Evolutionary conservation across 2,329 filamentous ascomycete species (phyloP).

Genomic region (Neofusicoccum laricinum): DNA sequence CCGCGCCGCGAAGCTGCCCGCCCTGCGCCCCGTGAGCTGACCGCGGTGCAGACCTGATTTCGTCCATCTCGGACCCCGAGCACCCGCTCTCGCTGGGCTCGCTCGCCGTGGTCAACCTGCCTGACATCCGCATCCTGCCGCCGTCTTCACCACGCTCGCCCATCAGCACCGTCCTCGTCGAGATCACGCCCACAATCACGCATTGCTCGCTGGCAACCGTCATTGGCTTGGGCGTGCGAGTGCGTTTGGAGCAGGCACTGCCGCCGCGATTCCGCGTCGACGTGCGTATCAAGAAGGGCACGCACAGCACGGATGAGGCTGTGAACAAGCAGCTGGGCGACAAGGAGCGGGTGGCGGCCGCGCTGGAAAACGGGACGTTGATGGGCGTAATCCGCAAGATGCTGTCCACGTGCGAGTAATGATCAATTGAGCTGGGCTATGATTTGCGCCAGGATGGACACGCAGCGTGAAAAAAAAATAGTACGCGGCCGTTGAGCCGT

Average conservation of each 20-base stretch:
- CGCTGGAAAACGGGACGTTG: slow-evolving; percentile 87
- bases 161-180: slow-evolving; percentile 75
- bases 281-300: slow-evolving; percentile 90
- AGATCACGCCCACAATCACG: slow-evolving; percentile 93
- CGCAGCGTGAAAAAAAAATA: not conserved
- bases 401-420: slow-evolving; percentile 75
- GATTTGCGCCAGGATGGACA: slow-evolving; percentile 3
- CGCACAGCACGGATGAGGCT: slow-evolving; percentile 91
- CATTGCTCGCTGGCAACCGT: slow-evolving; percentile 96
- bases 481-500: not conserved
- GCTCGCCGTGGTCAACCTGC: slow-evolving; percentile 91
- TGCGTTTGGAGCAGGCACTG: slow-evolving; percentile 84
- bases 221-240: slow-evolving; percentile 88
- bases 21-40: not conserved
- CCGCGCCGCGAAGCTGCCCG: not conserved
- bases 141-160: slow-evolving; percentile 60
- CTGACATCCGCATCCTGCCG: slow-evolving; percentile 78
- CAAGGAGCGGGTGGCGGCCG: slow-evolving; percentile 93
- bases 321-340: slow-evolving; percentile 96
- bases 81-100: slow-evolving; percentile 92
- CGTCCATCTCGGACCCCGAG: slow-evolving; percentile 92
- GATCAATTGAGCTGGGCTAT: not conserved
- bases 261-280: slow-evolving; percentile 91
- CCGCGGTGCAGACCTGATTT: slow-evolving; percentile 71
- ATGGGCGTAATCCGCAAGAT: slow-evolving; percentile 89